Conservation (phyloP, 208 protist species). For the Leishmania gerbilli region DNA sequence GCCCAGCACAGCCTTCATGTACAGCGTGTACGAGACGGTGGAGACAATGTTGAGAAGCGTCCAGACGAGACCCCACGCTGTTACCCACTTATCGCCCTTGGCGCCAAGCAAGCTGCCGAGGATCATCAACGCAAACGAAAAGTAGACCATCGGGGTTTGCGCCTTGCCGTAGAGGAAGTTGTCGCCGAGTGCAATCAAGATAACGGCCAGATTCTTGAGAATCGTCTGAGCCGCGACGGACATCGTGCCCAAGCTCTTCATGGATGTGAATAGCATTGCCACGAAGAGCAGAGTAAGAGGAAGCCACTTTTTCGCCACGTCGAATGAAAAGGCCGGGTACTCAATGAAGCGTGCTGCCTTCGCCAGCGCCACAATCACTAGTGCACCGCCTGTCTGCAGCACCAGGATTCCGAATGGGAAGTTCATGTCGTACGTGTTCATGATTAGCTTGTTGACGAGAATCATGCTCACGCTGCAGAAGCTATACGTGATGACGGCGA, state of each 20-base stretch:
- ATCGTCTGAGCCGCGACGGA: constrained; percentile 87
- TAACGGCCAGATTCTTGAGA: constrained; percentile 82
- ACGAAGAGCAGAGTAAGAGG: constrained; percentile 82
- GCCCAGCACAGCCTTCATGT: constrained; percentile 76
- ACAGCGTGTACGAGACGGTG: constrained; percentile 86
- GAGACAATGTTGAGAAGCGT: constrained; percentile 73
- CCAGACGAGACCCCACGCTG: constrained; percentile 77
- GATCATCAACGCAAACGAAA: constrained; percentile 62
- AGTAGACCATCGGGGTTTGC: constrained; percentile 52
- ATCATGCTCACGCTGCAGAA: constrained; percentile 86
- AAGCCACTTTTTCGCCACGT: constrained; percentile 61
- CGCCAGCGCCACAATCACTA: constrained; percentile 54
- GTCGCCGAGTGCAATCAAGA: constrained; percentile 86
- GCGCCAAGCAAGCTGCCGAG: constrained; percentile 62
- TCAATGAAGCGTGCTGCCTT: constrained; percentile 45
- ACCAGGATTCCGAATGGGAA: constrained; percentile 74
- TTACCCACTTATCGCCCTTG: constrained; percentile 79
- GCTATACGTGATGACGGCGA: constrained; percentile 70
- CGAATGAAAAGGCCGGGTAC: constrained; percentile 62
- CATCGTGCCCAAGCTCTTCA: constrained; percentile 82
- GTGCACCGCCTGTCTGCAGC: constrained; percentile 68
- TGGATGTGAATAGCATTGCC: constrained; percentile 83
- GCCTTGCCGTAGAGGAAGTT: constrained; percentile 59
- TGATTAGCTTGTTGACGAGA: constrained; percentile 86
- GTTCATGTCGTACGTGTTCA: constrained; percentile 65